A percentile compares a stretch with the other conserved stretches of the same genome.
Evolutionary conservation across 139 green algal species (phyloP).

Genomic region (Ulvella scutata): DNA sequence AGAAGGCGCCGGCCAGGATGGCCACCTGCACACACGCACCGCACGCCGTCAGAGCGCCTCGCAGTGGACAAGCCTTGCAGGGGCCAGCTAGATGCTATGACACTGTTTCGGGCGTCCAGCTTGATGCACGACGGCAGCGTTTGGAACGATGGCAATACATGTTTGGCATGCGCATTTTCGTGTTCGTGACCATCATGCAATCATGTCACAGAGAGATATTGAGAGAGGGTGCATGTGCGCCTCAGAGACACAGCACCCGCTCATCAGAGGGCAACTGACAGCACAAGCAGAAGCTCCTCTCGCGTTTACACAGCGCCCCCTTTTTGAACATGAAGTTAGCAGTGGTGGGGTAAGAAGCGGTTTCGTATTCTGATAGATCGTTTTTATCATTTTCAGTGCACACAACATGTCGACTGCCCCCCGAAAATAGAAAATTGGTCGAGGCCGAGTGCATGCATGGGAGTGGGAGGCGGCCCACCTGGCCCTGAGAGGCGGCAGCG

Average conservation of each 20-base stretch:
- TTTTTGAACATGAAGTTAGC: not conserved
- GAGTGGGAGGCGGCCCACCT: not conserved
- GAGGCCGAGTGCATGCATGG: not conserved
- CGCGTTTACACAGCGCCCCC: not conserved
- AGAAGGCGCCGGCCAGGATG: not conserved
- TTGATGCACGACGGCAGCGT: too few species aligned
- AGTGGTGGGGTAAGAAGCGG: not conserved
- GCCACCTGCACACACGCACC: not conserved
- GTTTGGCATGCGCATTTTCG: not conserved
- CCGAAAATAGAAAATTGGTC: not conserved
- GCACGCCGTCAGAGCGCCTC: not conserved
- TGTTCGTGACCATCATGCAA: not conserved
- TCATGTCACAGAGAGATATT: too few species aligned
- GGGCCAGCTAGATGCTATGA: too few species aligned
- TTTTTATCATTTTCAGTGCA: not conserved
- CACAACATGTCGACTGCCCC: not conserved
- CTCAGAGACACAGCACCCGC: too few species aligned
- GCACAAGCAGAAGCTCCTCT: too few species aligned
- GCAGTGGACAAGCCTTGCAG: not conserved
- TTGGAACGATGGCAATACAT: too few species aligned
- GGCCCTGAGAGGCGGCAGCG: not conserved
- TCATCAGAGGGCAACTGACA: too few species aligned
- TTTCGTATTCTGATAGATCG: not conserved
- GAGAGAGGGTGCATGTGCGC: too few species aligned
- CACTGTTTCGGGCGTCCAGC: too few species aligned